These are phyloP conservation scores for Houttuynia cordata DNA, from an alignment of 164 flowering plant species.

Conservation along the genomic window DNA sequence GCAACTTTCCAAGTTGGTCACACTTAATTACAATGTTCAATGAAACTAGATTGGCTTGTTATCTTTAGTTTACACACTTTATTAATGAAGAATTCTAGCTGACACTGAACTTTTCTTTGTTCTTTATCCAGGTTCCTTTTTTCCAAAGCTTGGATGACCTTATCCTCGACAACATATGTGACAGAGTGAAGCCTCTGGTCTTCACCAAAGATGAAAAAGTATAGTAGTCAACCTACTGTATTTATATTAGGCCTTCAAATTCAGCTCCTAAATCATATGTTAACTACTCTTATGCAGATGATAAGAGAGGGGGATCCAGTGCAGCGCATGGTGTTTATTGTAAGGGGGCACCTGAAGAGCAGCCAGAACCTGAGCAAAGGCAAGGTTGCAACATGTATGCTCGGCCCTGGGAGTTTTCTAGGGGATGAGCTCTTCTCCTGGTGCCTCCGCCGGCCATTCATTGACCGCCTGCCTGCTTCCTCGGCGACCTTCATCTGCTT, in stretches of 20 bases:
- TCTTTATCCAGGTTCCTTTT: conserved; percentile 53
- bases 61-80: too few species aligned
- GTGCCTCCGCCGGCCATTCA: conserved; percentile 85
- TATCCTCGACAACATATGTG: conserved; percentile 87
- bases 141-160: conserved; percentile 84
- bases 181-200: conserved; percentile 63
- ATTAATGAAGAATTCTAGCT: too few species aligned
- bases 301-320: conserved; percentile 97
- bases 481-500: conserved; percentile 66
- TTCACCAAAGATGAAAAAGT: conserved; percentile 92
- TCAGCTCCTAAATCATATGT: not conserved
- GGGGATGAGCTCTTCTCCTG: conserved; percentile 94
- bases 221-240: not conserved
- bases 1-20: too few species aligned
- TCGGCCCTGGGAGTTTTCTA: conserved; percentile 72
- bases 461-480: conserved; percentile 79
- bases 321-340: conserved; percentile 66
- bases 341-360: conserved; percentile 56
- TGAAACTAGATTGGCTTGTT: too few species aligned
- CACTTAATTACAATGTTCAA: too few species aligned
- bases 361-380: conserved; percentile 76
- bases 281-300: conserved; percentile 28
- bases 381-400: conserved; percentile 49
- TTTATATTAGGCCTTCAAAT: not conserved
- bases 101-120: too few species aligned